Conservation (phyloP, 768 basidiomycete species). For the Agaricus subrufescens region DNA sequence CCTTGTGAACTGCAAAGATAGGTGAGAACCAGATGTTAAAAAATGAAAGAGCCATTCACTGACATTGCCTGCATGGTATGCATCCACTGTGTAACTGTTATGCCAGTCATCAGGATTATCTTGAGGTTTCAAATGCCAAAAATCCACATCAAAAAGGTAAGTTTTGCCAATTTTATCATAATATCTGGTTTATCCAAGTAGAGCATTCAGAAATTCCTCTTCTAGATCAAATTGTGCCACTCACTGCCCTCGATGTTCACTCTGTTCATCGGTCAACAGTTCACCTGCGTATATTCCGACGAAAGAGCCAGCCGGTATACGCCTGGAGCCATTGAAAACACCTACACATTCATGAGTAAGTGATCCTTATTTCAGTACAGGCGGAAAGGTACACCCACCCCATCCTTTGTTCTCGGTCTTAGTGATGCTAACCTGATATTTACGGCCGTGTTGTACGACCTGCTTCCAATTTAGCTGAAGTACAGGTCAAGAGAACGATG, state of each 20-base stretch:
- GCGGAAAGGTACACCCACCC: constrained; percentile 41
- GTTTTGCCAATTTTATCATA: constrained; percentile 74
- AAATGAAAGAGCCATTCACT: constrained; percentile 21
- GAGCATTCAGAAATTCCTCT: constrained; percentile 5
- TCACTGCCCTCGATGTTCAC: constrained; percentile 63
- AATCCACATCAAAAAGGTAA: constrained; percentile 83
- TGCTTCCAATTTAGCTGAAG: constrained; percentile 20
- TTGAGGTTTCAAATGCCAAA: constrained; percentile 51
- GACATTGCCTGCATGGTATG: constrained; percentile 85
- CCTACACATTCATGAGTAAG: constrained; percentile 35
- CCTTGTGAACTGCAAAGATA: constrained; percentile 69
- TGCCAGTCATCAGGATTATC: constrained; percentile 27
- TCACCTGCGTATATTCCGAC: constrained; percentile 88
- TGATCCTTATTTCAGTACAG: neutral
- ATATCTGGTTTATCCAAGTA: constrained; percentile 33
- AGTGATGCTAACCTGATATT: constrained; percentile 53
- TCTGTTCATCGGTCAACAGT: constrained; percentile 62
- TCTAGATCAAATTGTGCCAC: constrained; percentile 19
- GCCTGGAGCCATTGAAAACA: constrained; percentile 60
- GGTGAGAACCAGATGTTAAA: neutral
- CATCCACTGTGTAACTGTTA: constrained; percentile 66
- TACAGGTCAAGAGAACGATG: neutral
- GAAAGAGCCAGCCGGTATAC: constrained; percentile 65
- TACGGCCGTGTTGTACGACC: constrained; percentile 83
- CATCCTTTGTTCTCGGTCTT: constrained; percentile 81